Evolutionary conservation across 1,284 basidiomycete genomes (phyloP).

Genomic region (Rhodotorula sp.): DNA sequence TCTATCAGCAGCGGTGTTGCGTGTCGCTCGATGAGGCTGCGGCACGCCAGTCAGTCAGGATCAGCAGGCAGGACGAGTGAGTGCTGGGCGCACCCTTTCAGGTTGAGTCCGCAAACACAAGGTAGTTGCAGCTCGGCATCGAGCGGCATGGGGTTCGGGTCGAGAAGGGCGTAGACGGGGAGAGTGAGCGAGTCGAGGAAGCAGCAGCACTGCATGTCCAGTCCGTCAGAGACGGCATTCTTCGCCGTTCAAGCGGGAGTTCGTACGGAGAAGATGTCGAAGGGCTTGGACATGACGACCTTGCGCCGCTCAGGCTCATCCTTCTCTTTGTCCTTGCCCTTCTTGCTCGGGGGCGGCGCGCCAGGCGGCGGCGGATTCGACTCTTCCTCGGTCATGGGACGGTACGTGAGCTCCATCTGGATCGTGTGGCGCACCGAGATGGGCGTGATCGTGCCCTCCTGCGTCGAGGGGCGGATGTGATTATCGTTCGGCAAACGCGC

Average conservation of each 20-base stretch:
- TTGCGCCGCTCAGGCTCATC: conserved; percentile 32
- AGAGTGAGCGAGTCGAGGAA: conserved; percentile 41
- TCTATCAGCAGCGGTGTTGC: conserved; percentile 18
- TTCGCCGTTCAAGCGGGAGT: not conserved
- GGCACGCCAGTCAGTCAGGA: not conserved
- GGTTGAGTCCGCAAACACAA: conserved; percentile 32
- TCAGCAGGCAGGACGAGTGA: too few species aligned
- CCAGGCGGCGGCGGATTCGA: conserved; percentile 7
- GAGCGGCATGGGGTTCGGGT: conserved; percentile 33
- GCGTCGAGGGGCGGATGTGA: conserved; percentile 36
- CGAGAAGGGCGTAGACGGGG: conserved; percentile 37
- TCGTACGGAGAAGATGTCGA: conserved; percentile 36
- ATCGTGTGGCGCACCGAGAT: conserved; percentile 32
- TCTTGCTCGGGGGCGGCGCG: not conserved
- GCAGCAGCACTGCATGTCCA: conserved; percentile 33
- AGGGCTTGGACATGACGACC: conserved; percentile 35
- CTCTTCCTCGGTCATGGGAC: conserved; percentile 30
- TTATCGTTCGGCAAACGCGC: conserved; percentile 38
- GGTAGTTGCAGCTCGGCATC: conserved; percentile 26
- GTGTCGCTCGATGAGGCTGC: conserved; percentile 26
- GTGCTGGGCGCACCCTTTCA: conserved; percentile 11
- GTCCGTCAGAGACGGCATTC: too few species aligned
- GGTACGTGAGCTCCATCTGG: conserved; percentile 36
- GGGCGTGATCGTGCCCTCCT: conserved; percentile 25
- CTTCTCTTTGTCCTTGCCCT: conserved; percentile 23